Evolutionary conservation across 164 flowering plant species (phyloP), one percentile per base, ranked within the genome.

Genomic region (Litsea cubeba): DNA sequence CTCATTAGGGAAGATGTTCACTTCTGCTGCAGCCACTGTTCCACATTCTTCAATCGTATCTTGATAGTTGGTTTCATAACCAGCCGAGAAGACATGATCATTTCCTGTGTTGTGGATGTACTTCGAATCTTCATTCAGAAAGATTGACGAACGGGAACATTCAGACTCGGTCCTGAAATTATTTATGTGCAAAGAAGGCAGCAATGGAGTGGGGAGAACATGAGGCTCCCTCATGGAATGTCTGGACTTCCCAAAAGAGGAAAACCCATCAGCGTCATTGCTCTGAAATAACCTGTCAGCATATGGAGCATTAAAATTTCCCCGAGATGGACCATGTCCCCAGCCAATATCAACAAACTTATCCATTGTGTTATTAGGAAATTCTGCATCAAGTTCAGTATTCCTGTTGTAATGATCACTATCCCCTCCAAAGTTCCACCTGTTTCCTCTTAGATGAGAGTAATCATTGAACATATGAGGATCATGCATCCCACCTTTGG

Each of bases 141-240:
- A 84, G 26, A 79, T 46, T 23, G 92, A 84, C 20, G 90, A 76
- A 75, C 85, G 82, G 75, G 87, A 68, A 32, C 3, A 84, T 12
- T 90, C 90, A 81, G 60, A 71, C 62, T 81, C 85, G 22, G 79
- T 77, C 77, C 90, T 80, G 50, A 76, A 78, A 68, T 85, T 74
- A 69, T 72, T 71, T 78, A 78, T 86, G 63, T 87, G 90, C 80
- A 83, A 71, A n/a, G 91, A 84, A 78, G 86, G 58, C 72, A 87
- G 25, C 26, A 90, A 83, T 54, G 97, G 98, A 81, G 98, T 98
- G 46, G 99, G 99, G 12, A 87, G 91, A 63, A 95, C 99, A 67
- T 95, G 98, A 70, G 98, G 99, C 82, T 95, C 98, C 76, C 90
- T 88, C 85, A 87, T 73, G 26, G 92, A 84, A 84, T 87, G 88